phyloP scores from a whole-genome alignment of 2,329 filamentous ascomycete genomes.

The Xylaria digitata region DNA sequence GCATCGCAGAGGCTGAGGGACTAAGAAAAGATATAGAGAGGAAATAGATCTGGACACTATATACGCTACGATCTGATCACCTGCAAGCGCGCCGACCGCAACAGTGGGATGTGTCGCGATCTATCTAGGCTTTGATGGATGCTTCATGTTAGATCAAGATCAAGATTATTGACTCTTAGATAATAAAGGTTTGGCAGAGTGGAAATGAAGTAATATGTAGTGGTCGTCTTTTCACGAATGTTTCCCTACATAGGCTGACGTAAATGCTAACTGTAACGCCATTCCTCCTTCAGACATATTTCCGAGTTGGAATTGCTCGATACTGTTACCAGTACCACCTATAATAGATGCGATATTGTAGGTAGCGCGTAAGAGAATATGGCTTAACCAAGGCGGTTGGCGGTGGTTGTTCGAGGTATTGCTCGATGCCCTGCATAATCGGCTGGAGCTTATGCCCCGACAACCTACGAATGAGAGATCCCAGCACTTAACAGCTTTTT shows the following conservation, averaged over 20 bases:
- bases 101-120: background rate
- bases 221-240: background rate
- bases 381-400: background rate
- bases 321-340: too few species aligned
- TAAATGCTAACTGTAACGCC: background rate
- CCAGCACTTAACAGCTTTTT: too few species aligned
- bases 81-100: background rate
- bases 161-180: background rate
- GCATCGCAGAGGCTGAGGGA: background rate
- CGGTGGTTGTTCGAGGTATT: background rate
- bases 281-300: too few species aligned
- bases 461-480: slow-evolving; percentile 2
- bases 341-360: background rate
- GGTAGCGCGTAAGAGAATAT: background rate
- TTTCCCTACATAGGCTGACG: background rate
- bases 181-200: background rate
- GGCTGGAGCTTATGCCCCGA: slow-evolving; percentile 26
- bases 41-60: background rate
- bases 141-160: background rate
- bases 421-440: slow-evolving; percentile 22
- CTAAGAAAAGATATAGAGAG: background rate
- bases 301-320: too few species aligned
- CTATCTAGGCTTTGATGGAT: background rate
- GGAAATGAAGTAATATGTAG: too few species aligned
- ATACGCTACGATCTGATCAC: background rate